Evolutionary conservation across 2,329 filamentous ascomycete genomes (phyloP).

Genomic region (Penicillium polonicum): DNA sequence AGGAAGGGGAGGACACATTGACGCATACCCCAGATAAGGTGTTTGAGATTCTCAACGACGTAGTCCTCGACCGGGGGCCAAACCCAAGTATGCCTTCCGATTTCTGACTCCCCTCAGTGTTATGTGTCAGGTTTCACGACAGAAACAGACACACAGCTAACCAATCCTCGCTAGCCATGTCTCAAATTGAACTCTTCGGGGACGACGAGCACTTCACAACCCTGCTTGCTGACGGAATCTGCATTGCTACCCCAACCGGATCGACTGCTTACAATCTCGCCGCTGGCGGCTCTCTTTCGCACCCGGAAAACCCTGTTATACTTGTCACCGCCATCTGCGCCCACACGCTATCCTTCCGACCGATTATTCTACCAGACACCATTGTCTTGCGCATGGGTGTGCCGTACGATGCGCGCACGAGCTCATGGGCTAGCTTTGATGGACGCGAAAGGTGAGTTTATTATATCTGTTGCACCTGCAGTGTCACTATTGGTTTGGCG

Average conservation of each 20-base stretch:
- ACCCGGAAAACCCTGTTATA: conserved; percentile 95
- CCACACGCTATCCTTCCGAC: conserved; percentile 90
- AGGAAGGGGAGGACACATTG: conserved; percentile 76
- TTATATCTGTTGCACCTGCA: neutral
- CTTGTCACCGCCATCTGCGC: conserved; percentile 92
- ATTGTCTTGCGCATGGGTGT: conserved; percentile 91
- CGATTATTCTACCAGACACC: conserved; percentile 94
- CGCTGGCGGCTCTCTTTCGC: conserved; percentile 89
- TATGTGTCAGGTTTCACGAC: neutral
- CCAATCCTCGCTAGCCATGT: conserved; percentile 65
- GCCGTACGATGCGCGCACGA: conserved; percentile 87
- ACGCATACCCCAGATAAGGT: conserved; percentile 84
- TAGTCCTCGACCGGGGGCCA: conserved; percentile 92
- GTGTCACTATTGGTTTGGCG: neutral
- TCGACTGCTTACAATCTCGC: conserved; percentile 95
- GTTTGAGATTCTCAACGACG: conserved; percentile 90
- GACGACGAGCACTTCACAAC: conserved; percentile 96
- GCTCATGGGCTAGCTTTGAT: conserved; percentile 97
- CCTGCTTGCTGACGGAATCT: conserved; percentile 87
- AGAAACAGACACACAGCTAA: conserved; percentile 13
- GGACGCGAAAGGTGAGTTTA: conserved; percentile 69
- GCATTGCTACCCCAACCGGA: conserved; percentile 89
- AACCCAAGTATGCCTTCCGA: conserved; percentile 70
- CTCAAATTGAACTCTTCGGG: conserved; percentile 84
- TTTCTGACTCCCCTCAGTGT: conserved; percentile 17